Evolutionary conservation across 257 asterid species (phyloP), one percentile per base, ranked within the genome.

Genomic region (Verbascum thapsus): DNA sequence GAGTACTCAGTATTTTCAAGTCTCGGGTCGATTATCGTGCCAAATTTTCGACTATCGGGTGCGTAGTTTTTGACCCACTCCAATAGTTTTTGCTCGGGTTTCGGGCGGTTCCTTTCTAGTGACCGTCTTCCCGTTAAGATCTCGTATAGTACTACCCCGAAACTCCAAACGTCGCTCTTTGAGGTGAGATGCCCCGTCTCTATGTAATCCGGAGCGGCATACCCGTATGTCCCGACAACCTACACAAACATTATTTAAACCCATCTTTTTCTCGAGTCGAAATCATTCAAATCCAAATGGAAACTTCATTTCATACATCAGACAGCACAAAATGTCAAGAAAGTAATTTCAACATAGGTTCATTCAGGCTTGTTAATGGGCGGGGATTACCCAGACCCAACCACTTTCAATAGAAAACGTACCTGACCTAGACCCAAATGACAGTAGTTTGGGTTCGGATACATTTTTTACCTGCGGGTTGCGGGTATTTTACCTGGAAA

Each of bases 131-230:
- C 99, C 0, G 97, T 75, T 56, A 94, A 45, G 52, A 89, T 74
- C 76, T 90, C 99, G 35, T 90, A 94, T 10, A 90, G 53, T 66
- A 94, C 99, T 1, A 94, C 92, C 0, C 99, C 99, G 12, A 85
- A 94, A 60, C 97, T 94, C 97, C 97, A 94, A 0, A 94, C 99
- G 38, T 94, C 99, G 32, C 99, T 94, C 79, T 90, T 90, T 1
- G 92, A 69, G 12, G 95, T 94, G 17, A 94, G 92, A 49, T 87
- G 99, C 3, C 99, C 97, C 0, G 99, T 94, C 61, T 94, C 92
- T 34, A 94, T 78, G 74, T 94, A 94, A 39, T 94, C 99, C 1
- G 99, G 99, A 7, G 99, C 99, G 10, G 97, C 99, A 63, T 94
- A 94, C 18, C 99, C 99, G 10, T 88, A 78, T 41, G 99, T 90